Base-by-base conservation (phyloP, 257 asterid genomes). In the Solanum virginianum region DNA sequence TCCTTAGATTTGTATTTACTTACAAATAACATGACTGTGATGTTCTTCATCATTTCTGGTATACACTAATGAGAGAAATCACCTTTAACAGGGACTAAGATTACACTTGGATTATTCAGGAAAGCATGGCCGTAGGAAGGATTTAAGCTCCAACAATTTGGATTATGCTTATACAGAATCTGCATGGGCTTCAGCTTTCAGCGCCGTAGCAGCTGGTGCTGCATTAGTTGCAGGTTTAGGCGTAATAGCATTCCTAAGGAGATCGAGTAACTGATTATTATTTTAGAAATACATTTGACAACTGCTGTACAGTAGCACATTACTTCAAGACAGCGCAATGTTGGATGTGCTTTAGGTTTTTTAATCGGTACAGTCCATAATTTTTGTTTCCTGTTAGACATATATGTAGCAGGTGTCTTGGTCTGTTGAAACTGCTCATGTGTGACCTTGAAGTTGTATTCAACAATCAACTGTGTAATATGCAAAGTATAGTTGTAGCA, bases 191-290 rank as follows among this genome's bases (percentile, higher is more conserved):
- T 91, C 95, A 8, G 92, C 97, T 16, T 97, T 92, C 75, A 89
- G 94, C 41, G 89, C 94, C 4, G 93, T 93, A 47, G 97, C 95
- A 47, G 97, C 98, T 59, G 99, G 98, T 41, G 97, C 98, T 86
- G 97, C 96, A 47, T 88, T 96, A n/a, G 86, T 94, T 12, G 98
- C 98, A 55, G 95, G 94, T 65, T 84, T 96, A 88, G 94, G 99
- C 62, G 88, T 92, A 41, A 88, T 89, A 69, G 97, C 98, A 55
- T 92, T 89, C 87, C 87, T 95, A 87, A 95, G 90, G 86, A 90
- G 96, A 87, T 53, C 91, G 6, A 87, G 85, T 79, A 86, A 87
- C 80, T 91, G 72, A 91, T 86, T 45, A 39, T 36, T 69, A 43
- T 72, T 45, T n/a, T 11, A 45, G 9, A 72, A 72, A 20, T 1